Base-by-base conservation (phyloP, 2,329 filamentous ascomycete species). In the Chaetomium sp. region DNA sequence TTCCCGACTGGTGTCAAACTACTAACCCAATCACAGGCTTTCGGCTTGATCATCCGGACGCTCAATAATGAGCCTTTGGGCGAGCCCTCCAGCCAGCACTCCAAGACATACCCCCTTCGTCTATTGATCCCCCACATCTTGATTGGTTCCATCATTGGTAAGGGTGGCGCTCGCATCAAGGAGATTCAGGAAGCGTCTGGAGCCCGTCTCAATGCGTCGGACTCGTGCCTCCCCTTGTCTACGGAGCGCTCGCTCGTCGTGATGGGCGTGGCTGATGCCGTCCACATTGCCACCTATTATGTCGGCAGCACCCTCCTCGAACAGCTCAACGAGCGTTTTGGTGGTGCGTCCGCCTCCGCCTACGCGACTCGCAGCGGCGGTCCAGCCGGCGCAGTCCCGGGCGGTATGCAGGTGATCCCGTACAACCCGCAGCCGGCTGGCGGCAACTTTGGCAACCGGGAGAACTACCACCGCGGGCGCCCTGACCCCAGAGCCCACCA, bases 111-210 rank as follows among this genome's bases (percentile, higher is more conserved):
- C 73, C 95, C 95, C 66, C 88, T 99, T 62, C 93, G 95, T 72
- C 88, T 99, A 58, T 87, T 99, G 63, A 92, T 99, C 72, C 95
- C 95, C 21, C 95, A 98, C 75, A 95, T 99, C 72, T 86, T 99
- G 64, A 99, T 99, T 73, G 95, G 95, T 60, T 97, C 94, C 66
- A 98, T 99, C 79, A 99, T 99, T 78, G 95, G 95, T 74, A 99
- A 99, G 82, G 92, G 90, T 69, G 95, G 95, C 70, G 91, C 93
- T 65, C 90, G 95, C 69, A 99, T 99, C 76, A 92, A 95, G 70
- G 95, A 99, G 80, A 99, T 99, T 68, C 95, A 99, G 78, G 95
- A 99, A 76, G 93, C 93, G 23, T 99, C 95, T 19, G 96, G 96
- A 66, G 95, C 95, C 61, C 90, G 96, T 68, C 86, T 99, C 54